phyloP scores from a whole-genome alignment of 345 rosid species.

The Ailanthus altissimus region DNA sequence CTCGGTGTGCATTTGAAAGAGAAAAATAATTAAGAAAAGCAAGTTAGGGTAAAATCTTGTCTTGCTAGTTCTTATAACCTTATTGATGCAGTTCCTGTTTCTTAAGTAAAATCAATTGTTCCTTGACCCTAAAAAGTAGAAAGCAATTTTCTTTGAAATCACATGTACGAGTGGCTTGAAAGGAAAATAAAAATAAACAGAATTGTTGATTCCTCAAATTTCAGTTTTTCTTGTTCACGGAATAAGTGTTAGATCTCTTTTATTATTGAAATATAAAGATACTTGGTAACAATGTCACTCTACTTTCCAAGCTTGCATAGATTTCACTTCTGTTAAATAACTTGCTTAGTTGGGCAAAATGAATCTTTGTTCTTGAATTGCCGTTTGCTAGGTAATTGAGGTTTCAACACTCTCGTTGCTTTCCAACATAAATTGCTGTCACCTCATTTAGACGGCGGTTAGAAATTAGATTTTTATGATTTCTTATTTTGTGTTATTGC shows the following conservation, averaged over 20 bases:
- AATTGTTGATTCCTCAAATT: too few species aligned
- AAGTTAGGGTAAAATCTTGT: background rate
- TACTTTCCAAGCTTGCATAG: background rate
- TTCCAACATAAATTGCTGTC: background rate
- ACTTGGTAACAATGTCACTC: background rate
- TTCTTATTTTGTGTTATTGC: conserved; percentile 15
- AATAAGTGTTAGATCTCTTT: background rate
- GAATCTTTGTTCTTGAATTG: background rate
- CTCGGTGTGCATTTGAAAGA: background rate
- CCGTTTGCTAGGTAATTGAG: background rate
- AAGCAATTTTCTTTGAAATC: background rate
- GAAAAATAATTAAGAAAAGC: background rate
- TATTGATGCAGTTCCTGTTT: background rate
- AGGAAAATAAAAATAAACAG: too few species aligned
- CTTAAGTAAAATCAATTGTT: background rate
- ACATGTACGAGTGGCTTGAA: background rate
- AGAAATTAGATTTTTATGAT: background rate
- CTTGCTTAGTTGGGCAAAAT: background rate
- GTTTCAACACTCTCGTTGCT: background rate
- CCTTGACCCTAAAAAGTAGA: background rate
- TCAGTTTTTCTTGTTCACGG: background rate
- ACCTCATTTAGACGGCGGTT: background rate
- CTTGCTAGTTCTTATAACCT: background rate
- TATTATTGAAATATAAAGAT: background rate
- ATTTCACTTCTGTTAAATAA: background rate